Conservation (phyloP, 2,329 filamentous ascomycete species). For the Diaporthe sp. region DNA sequence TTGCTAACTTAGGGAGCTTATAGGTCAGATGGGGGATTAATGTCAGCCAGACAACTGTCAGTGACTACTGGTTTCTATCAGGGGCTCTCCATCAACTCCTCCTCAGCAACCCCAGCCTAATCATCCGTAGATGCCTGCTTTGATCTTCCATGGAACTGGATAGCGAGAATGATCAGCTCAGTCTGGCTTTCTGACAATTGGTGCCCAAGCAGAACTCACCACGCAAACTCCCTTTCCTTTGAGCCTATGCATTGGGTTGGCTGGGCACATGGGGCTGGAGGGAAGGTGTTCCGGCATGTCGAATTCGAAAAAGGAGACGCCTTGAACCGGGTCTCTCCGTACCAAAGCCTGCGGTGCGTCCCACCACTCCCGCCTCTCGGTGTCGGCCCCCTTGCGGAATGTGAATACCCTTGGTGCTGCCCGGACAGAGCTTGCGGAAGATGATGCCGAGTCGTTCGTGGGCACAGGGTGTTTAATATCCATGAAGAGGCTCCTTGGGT, state of each 20-base stretch:
- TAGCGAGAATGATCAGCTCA: background rate
- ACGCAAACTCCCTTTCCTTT: slow-evolving; percentile 65
- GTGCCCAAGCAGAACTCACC: slow-evolving; percentile 40
- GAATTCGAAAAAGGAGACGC: slow-evolving; percentile 57
- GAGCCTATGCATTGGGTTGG: slow-evolving; percentile 59
- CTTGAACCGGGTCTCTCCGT: slow-evolving; percentile 42
- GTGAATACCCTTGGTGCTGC: background rate
- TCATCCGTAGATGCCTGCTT: slow-evolving; percentile 9
- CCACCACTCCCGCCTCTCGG: slow-evolving; percentile 49
- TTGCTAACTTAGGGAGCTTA: background rate
- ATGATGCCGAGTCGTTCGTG: slow-evolving; percentile 8
- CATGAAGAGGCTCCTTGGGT: slow-evolving; percentile 28
- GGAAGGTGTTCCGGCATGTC: slow-evolving; percentile 65
- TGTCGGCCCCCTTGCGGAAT: background rate
- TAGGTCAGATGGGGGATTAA: background rate
- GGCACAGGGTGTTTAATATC: slow-evolving; percentile 10
- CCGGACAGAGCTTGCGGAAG: slow-evolving; percentile 12
- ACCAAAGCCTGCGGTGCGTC: slow-evolving; percentile 45
- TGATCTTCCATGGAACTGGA: slow-evolving; percentile 42
- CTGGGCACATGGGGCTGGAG: slow-evolving; percentile 65
- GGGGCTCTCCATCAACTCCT: background rate
- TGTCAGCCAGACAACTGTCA: background rate
- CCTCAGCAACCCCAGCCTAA: background rate
- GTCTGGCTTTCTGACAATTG: background rate
- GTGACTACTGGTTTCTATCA: background rate